Evolutionary conservation across 306 rosid species (phyloP).

Genomic region (Medicago ruthenica): DNA sequence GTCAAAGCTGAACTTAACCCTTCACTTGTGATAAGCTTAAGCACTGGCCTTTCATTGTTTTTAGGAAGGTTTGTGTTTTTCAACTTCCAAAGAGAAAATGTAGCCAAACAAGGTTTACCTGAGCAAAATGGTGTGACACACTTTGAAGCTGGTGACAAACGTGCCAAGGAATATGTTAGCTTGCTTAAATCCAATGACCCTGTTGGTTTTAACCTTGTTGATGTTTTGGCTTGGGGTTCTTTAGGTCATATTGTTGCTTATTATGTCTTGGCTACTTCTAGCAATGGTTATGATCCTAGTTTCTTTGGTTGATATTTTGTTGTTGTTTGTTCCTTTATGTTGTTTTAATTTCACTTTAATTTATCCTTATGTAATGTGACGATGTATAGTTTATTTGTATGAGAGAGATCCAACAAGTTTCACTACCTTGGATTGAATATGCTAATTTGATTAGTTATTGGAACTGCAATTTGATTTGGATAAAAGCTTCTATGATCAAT

Average conservation of each 20-base stretch:
- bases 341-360: not conserved
- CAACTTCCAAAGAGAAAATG: slow-evolving; percentile 97
- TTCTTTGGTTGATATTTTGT: slow-evolving; percentile 65
- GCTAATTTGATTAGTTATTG: not conserved
- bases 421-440: slow-evolving; percentile 1
- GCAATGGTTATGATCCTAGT: slow-evolving; percentile 93
- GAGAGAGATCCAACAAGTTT: slow-evolving; percentile 21
- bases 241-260: slow-evolving; percentile 92
- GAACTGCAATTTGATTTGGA: slow-evolving; percentile 31
- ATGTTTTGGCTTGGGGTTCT: slow-evolving; percentile 97
- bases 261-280: slow-evolving; percentile 89
- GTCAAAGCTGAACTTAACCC: slow-evolving; percentile 79
- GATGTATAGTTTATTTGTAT: slow-evolving; percentile 47
- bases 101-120: slow-evolving; percentile 91
- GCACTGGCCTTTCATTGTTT: slow-evolving; percentile 92
- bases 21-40: slow-evolving; percentile 85
- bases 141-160: slow-evolving; percentile 89
- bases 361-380: slow-evolving; percentile 15
- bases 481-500: slow-evolving; percentile 24
- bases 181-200: slow-evolving; percentile 97
- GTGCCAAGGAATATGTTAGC: slow-evolving; percentile 93
- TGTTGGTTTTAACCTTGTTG: slow-evolving; percentile 93
- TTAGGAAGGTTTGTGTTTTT: slow-evolving; percentile 95
- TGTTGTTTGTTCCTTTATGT: not conserved
- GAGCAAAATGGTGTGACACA: slow-evolving; percentile 92